Conservation (phyloP, 1,284 basidiomycete genomes). For the Amylostereum areolatum region DNA sequence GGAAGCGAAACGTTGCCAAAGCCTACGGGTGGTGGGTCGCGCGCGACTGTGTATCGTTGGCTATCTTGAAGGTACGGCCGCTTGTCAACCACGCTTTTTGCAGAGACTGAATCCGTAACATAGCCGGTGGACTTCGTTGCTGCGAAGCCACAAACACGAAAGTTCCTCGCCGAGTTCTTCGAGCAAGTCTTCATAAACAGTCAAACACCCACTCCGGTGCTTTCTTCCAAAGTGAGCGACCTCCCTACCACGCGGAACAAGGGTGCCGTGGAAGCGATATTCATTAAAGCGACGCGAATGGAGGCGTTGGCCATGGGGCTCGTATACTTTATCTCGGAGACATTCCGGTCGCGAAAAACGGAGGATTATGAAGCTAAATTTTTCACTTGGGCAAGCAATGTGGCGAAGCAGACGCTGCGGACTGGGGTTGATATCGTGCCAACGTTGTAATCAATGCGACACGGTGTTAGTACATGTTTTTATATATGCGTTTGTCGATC, state of each 20-base stretch:
- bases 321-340: constrained; percentile 56
- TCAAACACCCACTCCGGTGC: constrained; percentile 64
- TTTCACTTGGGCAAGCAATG: constrained; percentile 54
- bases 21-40: constrained; percentile 85
- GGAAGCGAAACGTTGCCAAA: constrained; percentile 61
- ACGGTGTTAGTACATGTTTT: neutral
- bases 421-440: constrained; percentile 52
- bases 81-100: neutral
- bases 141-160: constrained; percentile 55
- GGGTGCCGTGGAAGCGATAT: constrained; percentile 63
- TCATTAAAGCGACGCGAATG: constrained; percentile 59
- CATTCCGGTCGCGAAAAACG: constrained; percentile 33
- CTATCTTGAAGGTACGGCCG: constrained; percentile 71
- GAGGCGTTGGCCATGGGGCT: constrained; percentile 63
- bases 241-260: constrained; percentile 44
- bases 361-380: constrained; percentile 40
- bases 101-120: neutral
- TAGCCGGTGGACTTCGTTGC: constrained; percentile 83
- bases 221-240: constrained; percentile 33
- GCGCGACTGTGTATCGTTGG: constrained; percentile 64
- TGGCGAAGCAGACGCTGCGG: constrained; percentile 65
- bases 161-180: constrained; percentile 70
- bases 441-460: constrained; percentile 21
- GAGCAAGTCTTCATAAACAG: constrained; percentile 63
- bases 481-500: no score